These are phyloP conservation scores for Aristolochia fimbriata DNA, from an alignment of 164 flowering plant genomes.

Conservation along the genomic window DNA sequence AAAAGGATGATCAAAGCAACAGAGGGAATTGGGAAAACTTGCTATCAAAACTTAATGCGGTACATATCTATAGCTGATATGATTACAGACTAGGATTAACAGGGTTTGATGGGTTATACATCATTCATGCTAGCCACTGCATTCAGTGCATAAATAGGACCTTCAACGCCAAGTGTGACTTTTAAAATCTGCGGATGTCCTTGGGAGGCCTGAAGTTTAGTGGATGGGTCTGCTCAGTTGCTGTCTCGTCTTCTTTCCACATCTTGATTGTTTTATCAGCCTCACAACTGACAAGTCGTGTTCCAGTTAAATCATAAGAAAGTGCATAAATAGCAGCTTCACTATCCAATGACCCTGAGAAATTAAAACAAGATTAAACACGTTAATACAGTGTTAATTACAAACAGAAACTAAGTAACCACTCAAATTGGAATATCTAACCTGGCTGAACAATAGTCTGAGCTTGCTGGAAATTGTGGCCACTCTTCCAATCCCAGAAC, in stretches of 20 bases:
- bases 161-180: background rate
- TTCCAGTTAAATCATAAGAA: slow-evolving; percentile 72
- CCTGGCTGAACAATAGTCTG: slow-evolving; percentile 99
- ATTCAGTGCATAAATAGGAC: too few species aligned
- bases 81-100: too few species aligned
- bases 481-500: slow-evolving; percentile 99
- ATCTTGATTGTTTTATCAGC: slow-evolving; percentile 97
- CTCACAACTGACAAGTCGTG: slow-evolving; percentile 85
- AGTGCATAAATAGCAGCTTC: slow-evolving; percentile 93
- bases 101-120: too few species aligned
- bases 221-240: slow-evolving; percentile 96
- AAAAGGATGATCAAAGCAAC: too few species aligned
- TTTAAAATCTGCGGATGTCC: slow-evolving; percentile 71
- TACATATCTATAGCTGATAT: too few species aligned
- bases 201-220: slow-evolving; percentile 88
- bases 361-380: background rate
- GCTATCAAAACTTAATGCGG: too few species aligned
- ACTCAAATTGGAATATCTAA: slow-evolving; percentile 9
- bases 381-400: background rate
- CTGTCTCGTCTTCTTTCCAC: slow-evolving; percentile 96
- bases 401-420: background rate
- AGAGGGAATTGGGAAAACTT: too few species aligned
- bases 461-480: slow-evolving; percentile 93
- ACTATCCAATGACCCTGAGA: slow-evolving; percentile 94
- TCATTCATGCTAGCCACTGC: too few species aligned